Base-by-base conservation (phyloP, 2,329 filamentous ascomycete species). In the Lachnellula willkommii region DNA sequence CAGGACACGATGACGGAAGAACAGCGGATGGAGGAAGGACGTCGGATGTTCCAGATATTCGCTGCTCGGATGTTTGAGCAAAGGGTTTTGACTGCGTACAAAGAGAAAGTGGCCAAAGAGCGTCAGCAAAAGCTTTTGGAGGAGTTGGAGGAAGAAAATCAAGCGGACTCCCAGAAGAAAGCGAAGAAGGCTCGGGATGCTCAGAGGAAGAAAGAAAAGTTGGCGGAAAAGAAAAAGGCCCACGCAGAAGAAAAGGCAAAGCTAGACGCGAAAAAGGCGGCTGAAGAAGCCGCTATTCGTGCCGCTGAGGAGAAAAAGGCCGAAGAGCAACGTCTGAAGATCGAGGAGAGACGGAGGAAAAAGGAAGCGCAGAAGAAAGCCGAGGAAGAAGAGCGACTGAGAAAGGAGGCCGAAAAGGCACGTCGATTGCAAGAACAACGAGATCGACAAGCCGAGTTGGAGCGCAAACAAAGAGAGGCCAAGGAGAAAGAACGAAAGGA, bases 51-150 rank as follows among this genome's bases (percentile, higher is more conserved):
- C 71, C 94, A 99, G 72, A 97, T 99, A 71, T 99, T 99, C 73
- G 94, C 94, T 59, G 94, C 94, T 56, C 86, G 94, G 61, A 99
- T 99, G 94, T 99, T 99, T 72, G 94, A 99, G 75, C 94, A 99
- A 72, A 83, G 94, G 61, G 94, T 99, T 22, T 79, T 99, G 57
- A 93, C 89, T 43, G 94, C 94, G n/a, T 99, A 99, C 74, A 89
- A 91, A 71, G 93, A 97, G 75, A 96, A 96, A 71, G 93, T 99
- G 3, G 90, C 94, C 17, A 85, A 87, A 65, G 93, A 99, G 74
- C 89, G 94, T 28, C 93, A 96, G 69, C 81, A 89, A 68, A 91
- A 91, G 70, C 84, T 99, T 22, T 79, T 99, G 26, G 89, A 96
- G 70, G 94, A 99, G 71, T 78, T 96, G 2, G 86, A 92, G 63